Conservation (phyloP, 352 stramenopile species). For the Phytophthora crassamura region DNA sequence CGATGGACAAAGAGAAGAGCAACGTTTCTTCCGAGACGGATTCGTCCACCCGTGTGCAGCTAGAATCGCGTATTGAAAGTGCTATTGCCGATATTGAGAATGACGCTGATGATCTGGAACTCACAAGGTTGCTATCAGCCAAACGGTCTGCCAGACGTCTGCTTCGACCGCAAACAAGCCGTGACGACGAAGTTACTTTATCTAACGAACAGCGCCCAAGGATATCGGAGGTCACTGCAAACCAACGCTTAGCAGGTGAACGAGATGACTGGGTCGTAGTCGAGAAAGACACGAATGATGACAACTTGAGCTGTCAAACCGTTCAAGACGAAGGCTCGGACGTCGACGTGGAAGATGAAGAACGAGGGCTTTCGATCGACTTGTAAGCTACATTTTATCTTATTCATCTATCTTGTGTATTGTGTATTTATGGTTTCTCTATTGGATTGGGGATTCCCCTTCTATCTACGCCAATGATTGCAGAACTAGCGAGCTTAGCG, state of each 20-base stretch:
- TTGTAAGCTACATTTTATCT: constrained; percentile 54
- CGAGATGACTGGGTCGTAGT: constrained; percentile 17
- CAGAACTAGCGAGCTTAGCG: constrained; percentile 46
- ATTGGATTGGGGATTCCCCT: constrained; percentile 6
- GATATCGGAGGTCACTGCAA: background rate
- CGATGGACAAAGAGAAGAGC: background rate
- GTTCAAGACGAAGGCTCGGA: constrained; percentile 14
- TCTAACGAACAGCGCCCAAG: background rate
- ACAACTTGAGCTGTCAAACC: background rate
- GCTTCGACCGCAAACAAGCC: background rate
- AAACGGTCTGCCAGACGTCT: constrained; percentile 38
- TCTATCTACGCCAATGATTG: constrained; percentile 6
- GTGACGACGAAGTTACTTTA: background rate
- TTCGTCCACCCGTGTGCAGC: background rate
- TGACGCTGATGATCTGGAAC: constrained; percentile 33
- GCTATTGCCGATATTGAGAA: constrained; percentile 3
- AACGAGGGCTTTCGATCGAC: constrained; percentile 65
- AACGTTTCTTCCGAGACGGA: background rate
- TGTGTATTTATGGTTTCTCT: constrained; percentile 13
- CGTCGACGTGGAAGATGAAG: constrained; percentile 16
- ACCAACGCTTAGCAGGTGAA: background rate
- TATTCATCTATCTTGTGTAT: constrained; percentile 28
- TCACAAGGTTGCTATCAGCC: constrained; percentile 36
- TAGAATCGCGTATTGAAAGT: constrained; percentile 1
- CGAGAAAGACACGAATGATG: background rate